Evolutionary conservation across 179 eudicot genomes (phyloP).

Genomic region (Monotropa hypopitys): DNA sequence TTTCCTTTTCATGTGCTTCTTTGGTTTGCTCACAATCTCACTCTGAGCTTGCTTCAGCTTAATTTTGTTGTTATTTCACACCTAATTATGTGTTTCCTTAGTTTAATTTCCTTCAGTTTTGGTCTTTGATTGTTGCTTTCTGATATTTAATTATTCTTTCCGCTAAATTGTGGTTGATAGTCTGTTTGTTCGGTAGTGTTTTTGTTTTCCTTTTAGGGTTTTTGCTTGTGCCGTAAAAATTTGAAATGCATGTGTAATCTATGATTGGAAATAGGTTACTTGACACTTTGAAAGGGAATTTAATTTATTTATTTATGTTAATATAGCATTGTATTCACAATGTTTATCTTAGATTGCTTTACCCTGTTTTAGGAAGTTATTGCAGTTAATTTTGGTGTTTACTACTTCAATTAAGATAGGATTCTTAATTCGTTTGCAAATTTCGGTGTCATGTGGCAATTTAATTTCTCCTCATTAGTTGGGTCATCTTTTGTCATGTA

Average conservation of each 20-base stretch:
- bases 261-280: background rate
- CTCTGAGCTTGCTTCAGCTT: conserved; percentile 5
- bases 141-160: conserved; percentile 5
- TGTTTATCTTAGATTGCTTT: background rate
- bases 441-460: background rate
- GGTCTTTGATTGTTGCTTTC: conserved; percentile 3
- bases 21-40: conserved; percentile 4
- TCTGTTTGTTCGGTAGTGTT: conserved; percentile 15
- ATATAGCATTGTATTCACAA: background rate
- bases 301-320: background rate
- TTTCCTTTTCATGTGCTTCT: conserved; percentile 4
- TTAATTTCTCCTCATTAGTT: background rate
- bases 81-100: background rate
- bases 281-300: conserved; percentile 4
- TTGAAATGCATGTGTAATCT: conserved; percentile 9
- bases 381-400: background rate
- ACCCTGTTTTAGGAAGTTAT: background rate
- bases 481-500: background rate
- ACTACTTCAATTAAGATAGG: background rate
- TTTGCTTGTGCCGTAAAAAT: conserved; percentile 13
- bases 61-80: conserved; percentile 5
- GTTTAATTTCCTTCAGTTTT: conserved; percentile 8
- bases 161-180: background rate
- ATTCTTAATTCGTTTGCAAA: background rate
- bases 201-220: conserved; percentile 7